Evolutionary conservation across 495 filamentous ascomycete species (phyloP), one percentile per base, ranked within the genome.

Genomic region (Darksidea phi): DNA sequence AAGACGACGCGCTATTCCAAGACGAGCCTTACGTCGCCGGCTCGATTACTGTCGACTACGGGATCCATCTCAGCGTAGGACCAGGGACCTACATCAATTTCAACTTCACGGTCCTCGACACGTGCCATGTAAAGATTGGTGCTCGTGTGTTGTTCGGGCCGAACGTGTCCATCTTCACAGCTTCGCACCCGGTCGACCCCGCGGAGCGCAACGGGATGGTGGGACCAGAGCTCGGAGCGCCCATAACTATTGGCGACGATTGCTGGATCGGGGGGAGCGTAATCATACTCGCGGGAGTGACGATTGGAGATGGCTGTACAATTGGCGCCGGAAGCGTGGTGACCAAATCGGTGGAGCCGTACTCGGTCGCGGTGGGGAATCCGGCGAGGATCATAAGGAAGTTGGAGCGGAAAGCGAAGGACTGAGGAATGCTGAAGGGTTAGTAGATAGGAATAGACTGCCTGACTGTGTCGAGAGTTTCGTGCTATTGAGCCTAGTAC

Each of bases 181-280:
- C 82, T 0, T 85, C 82, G 0, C 92, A 97, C 72, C 89, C 90
- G 0, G 74, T 90, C 2, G 86, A 93, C 62, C 89, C 89, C 1
- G 77, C 77, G 0, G 57, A 90, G 12, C 79, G 90, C 11, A 88
- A 92, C 67, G 90, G 91, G 0, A 84, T 80, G 1, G 70, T 80
- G 38, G 91, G 90, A 0, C 88, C 91, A 0, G 91, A 96, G 74
- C 66, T 74, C 23, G 91, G 91, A 0, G 83, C 80, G 55, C 85
- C 88, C n/a, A 88, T 97, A 62, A 78, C 74, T 15, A 84, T 96
- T 57, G 90, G 86, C 0, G 88, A 95, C 65, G 92, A 96, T 71
- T 94, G 89, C 64, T 97, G 92, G 91, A 71, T 97, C 24, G 90
- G 88, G 0, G 91, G 91, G 0, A 86, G 86, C 70, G 89, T 88